Evolutionary conservation across 2,329 filamentous ascomycete genomes (phyloP).

Genomic region (Graphiopsis chlorocephala): DNA sequence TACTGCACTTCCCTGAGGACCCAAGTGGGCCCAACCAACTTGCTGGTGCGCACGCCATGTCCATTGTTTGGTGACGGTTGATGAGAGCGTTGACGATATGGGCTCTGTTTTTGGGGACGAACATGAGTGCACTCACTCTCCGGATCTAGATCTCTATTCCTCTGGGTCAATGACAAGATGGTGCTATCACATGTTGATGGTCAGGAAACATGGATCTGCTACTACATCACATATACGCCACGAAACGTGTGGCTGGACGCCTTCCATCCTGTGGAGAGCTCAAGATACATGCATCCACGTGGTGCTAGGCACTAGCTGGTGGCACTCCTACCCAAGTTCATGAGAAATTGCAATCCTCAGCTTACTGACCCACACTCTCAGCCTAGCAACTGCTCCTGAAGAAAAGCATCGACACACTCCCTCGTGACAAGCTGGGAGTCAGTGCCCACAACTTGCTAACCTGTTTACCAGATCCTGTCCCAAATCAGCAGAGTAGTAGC

Average conservation of each 20-base stretch:
- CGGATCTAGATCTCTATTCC: neutral
- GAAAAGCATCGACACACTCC: neutral
- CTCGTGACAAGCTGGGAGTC: neutral
- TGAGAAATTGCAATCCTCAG: neutral
- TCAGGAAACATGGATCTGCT: neutral
- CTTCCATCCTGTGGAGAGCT: neutral
- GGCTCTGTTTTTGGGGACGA: neutral
- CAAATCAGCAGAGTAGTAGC: neutral
- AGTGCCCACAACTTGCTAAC: neutral
- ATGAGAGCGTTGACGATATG: neutral
- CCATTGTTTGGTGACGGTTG: neutral
- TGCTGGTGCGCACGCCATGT: slow-evolving; percentile 3
- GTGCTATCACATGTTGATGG: neutral
- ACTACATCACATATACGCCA: neutral
- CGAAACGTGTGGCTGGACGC: neutral
- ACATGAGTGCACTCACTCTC: neutral
- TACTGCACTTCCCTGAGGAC: neutral
- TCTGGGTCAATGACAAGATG: neutral
- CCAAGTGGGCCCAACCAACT: neutral
- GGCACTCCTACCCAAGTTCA: neutral
- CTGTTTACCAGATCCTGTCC: neutral
- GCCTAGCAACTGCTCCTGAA: neutral
- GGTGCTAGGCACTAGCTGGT: neutral
- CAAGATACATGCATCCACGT: neutral
- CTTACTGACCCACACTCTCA: neutral